Percentiles rank a stretch among this genome's conserved stretches.
Evolutionary conservation across 192 early-diverging fungal genomes (phyloP).

Genomic region (Coemansia reversa): DNA sequence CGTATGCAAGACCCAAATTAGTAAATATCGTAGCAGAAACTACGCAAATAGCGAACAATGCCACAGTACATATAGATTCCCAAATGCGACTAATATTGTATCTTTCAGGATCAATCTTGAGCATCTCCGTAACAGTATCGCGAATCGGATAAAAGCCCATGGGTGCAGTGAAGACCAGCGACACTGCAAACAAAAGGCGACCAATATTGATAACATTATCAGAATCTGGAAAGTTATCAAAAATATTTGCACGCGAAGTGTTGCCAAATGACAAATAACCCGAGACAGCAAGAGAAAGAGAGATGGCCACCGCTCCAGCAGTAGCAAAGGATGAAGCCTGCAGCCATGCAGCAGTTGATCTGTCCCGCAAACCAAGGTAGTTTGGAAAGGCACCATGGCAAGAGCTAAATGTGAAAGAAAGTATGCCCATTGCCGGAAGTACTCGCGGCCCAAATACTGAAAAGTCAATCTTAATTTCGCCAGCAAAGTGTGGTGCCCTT

Average conservation of each 20-base stretch:
- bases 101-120: constrained; percentile 29
- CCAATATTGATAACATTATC: constrained; percentile 61
- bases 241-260: constrained; percentile 58
- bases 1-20: constrained; percentile 41
- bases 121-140: constrained; percentile 37
- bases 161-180: constrained; percentile 58
- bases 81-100: constrained; percentile 14
- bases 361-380: constrained; percentile 56
- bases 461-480: constrained; percentile 37
- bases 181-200: constrained; percentile 58
- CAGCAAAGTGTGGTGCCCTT: constrained; percentile 53
- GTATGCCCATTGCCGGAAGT: constrained; percentile 61
- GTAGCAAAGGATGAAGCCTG: constrained; percentile 56
- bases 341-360: constrained; percentile 52
- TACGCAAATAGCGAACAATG: constrained; percentile 20
- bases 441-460: constrained; percentile 58
- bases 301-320: constrained; percentile 51
- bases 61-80: constrained; percentile 28
- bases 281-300: constrained; percentile 59
- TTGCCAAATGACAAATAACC: constrained; percentile 64
- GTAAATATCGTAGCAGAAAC: constrained; percentile 18
- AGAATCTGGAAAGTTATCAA: constrained; percentile 60
- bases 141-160: constrained; percentile 49
- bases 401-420: constrained; percentile 65
- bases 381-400: constrained; percentile 64